phyloP scores from a whole-genome alignment of 352 stramenopile species.

The Pythium sp. region DNA sequence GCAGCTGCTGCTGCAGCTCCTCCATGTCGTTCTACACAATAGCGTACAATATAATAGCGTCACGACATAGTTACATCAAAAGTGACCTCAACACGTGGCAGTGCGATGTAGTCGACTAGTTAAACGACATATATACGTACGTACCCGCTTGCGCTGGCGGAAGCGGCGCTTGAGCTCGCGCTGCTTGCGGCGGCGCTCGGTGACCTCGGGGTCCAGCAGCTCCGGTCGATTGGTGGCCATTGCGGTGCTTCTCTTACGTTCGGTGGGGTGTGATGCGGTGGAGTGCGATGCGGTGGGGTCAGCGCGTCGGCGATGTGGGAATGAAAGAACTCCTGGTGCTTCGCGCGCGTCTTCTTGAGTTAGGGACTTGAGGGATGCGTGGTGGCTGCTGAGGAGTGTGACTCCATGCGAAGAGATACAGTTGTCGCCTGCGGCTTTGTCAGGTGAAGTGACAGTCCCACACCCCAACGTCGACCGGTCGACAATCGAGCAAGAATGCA shows the following conservation, averaged over 20 bases:
- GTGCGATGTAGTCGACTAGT: not conserved
- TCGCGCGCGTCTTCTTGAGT: not conserved
- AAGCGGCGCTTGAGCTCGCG: constrained; percentile 21
- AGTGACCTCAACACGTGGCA: too few species aligned
- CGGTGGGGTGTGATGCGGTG: not conserved
- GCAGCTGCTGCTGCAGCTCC: constrained; percentile 9
- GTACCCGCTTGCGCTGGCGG: constrained; percentile 13
- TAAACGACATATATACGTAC: not conserved
- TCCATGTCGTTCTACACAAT: constrained; percentile 6
- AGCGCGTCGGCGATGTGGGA: not conserved
- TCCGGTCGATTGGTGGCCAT: not conserved
- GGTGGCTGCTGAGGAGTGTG: too few species aligned
- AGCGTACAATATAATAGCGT: not conserved
- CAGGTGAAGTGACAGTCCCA: not conserved
- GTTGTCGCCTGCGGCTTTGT: not conserved
- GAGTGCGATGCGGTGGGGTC: too few species aligned
- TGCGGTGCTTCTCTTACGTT: not conserved
- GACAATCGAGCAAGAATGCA: not conserved
- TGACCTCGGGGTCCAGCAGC: constrained; percentile 1
- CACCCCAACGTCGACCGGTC: not conserved
- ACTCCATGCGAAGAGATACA: not conserved
- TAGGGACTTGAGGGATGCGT: too few species aligned
- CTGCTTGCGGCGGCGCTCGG: constrained; percentile 16
- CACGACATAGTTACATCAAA: not conserved
- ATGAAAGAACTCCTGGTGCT: not conserved